Evolutionary conservation across 352 stramenopile genomes (phyloP), one percentile per base, ranked within the genome.

Genomic region (Globisporangium echinulatum): DNA sequence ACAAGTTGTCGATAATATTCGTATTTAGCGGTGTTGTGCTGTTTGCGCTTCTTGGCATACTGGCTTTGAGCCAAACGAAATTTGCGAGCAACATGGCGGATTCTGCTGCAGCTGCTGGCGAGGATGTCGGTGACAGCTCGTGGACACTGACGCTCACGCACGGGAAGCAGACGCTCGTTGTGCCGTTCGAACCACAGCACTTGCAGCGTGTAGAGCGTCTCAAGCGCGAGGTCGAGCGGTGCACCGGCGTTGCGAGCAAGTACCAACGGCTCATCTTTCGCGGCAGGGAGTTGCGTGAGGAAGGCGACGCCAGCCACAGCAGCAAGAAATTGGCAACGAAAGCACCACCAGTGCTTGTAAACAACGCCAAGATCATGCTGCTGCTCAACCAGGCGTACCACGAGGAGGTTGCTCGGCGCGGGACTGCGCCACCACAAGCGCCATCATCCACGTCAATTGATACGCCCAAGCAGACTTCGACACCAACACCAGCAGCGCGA

Each of bases 261-360:
- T 72, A 81, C 51, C 79, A 90, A 63, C 79, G 79, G 25, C 70
- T 90, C 13, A 51, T 90, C 33, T 70, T 75, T 17, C 74, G 69
- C 38, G 79, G 79, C n/a, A 70, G 72, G 48, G 66, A 79, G 51
- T 63, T 89, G 17, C 61, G 40, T 2, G 39, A 62, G 4, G 62
- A 61, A 39, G 37, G 15, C 25, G 10, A 33, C 4, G 38, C 42
- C 10, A 2, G 19, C 6, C 14, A 19, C 46, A n/a, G 17, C 40
- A 50, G 15, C 25, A 52, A 59, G 17, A 15, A 52, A 9, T 47
- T 13, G 1, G 67, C 71, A 50, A 42, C 49, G 8, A 38, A 48
- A 48, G 10, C 14, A 14, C 6, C 5, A 6, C 15, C 36, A 7
- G 37, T 43, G 25, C 53, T 82, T 8, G 61, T 63, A 3, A 43